phyloP scores from a whole-genome alignment of 1,284 basidiomycete genomes.

The Trametes pubescens region DNA sequence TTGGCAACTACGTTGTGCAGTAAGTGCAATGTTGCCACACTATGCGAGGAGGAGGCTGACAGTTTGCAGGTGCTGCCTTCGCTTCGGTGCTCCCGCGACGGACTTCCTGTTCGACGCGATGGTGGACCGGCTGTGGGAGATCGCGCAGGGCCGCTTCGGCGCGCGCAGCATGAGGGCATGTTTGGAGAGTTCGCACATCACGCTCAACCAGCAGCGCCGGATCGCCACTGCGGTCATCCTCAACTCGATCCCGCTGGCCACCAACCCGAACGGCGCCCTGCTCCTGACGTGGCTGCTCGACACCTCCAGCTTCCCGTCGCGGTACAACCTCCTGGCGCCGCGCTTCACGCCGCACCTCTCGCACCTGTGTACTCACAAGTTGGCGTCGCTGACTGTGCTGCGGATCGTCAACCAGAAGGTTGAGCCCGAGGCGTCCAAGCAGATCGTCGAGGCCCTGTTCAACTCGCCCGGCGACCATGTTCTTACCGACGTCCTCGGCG shows the following conservation, averaged over 20 bases:
- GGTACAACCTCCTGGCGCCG: slow-evolving; percentile 92
- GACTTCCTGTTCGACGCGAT: slow-evolving; percentile 99
- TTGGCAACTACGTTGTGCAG: slow-evolving; percentile 99
- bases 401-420: slow-evolving; percentile 93
- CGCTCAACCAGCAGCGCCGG: slow-evolving; percentile 90
- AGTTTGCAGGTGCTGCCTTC: slow-evolving; percentile 79
- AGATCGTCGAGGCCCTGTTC: slow-evolving; percentile 88
- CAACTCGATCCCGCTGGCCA: slow-evolving; percentile 97
- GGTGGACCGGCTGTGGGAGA: slow-evolving; percentile 98
- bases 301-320: slow-evolving; percentile 90
- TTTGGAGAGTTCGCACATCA: slow-evolving; percentile 89
- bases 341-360: slow-evolving; percentile 96
- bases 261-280: slow-evolving; percentile 96
- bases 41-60: slow-evolving; percentile 19
- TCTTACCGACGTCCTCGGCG: slow-evolving; percentile 91
- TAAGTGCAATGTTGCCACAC: slow-evolving; percentile 49
- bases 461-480: slow-evolving; percentile 87
- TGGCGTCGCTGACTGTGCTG: slow-evolving; percentile 93
- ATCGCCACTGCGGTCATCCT: slow-evolving; percentile 95
- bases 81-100: slow-evolving; percentile 88
- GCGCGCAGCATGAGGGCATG: slow-evolving; percentile 98
- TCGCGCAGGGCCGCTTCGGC: slow-evolving; percentile 96
- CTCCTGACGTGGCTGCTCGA: slow-evolving; percentile 97
- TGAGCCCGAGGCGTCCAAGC: slow-evolving; percentile 83
- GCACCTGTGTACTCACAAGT: slow-evolving; percentile 97